Conservation (phyloP, 352 stramenopile genomes). For the Phytophthora ramorum region DNA sequence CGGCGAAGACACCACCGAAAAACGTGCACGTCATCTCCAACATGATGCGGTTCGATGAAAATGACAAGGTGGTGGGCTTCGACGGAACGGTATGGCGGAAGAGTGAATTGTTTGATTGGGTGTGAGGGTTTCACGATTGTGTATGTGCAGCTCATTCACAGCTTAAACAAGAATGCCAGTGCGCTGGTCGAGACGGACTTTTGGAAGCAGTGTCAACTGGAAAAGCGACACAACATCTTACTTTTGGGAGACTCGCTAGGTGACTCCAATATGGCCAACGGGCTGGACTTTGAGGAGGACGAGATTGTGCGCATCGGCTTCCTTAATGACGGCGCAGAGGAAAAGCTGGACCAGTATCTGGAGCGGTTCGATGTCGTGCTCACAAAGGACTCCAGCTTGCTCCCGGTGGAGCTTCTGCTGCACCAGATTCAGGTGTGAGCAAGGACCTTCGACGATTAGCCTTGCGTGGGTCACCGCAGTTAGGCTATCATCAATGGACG, state of each 20-base stretch:
- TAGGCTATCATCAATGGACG: too few relatives aligned
- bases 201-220: conserved; percentile 71
- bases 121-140: conserved; percentile 5
- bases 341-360: conserved; percentile 70
- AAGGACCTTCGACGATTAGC: not conserved
- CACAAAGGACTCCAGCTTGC: conserved; percentile 73
- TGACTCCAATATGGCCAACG: conserved; percentile 74
- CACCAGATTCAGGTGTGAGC: conserved; percentile 54
- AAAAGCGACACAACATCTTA: conserved; percentile 79
- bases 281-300: conserved; percentile 60
- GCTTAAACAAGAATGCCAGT: conserved; percentile 81
- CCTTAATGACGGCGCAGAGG: conserved; percentile 61
- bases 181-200: conserved; percentile 72
- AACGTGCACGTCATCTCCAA: conserved; percentile 88
- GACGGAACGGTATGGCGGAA: conserved; percentile 48
- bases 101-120: not conserved
- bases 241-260: conserved; percentile 76
- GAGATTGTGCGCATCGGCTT: conserved; percentile 80
- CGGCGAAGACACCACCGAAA: conserved; percentile 29
- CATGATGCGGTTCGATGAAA: conserved; percentile 78
- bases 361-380: conserved; percentile 80
- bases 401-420: conserved; percentile 63
- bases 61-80: conserved; percentile 51
- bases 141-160: conserved; percentile 71
- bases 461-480: not conserved